These are phyloP conservation scores for Mortierella sp. DNA, from an alignment of 371 early-diverging fungal species.

Conservation along the genomic window DNA sequence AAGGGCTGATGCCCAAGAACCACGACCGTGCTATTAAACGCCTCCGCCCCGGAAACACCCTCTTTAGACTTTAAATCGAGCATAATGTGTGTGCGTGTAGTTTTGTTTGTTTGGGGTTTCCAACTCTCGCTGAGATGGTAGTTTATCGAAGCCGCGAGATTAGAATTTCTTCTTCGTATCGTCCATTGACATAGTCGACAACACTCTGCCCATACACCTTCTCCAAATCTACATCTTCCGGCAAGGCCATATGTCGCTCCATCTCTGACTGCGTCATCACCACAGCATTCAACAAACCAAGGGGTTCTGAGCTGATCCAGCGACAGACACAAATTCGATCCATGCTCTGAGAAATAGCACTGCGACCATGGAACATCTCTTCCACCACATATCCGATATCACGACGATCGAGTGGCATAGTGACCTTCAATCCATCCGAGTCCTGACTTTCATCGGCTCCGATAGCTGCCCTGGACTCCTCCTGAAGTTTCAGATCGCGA, in stretches of 20 bases:
- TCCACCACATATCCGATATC: slow-evolving; percentile 41
- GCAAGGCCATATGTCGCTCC: slow-evolving; percentile 30
- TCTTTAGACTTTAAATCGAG: no score
- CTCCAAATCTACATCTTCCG: slow-evolving; percentile 24
- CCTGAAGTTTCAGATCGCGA: slow-evolving; percentile 22
- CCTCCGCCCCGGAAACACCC: no score
- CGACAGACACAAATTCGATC: slow-evolving; percentile 29
- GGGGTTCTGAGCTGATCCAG: slow-evolving; percentile 27
- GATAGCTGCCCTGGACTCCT: slow-evolving; percentile 3
- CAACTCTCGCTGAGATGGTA: no score
- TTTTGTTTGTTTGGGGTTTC: no score
- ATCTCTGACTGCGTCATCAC: slow-evolving; percentile 38
- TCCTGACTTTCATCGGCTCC: slow-evolving; percentile 5
- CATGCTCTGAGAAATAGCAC: slow-evolving; percentile 31
- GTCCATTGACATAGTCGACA: slow-evolving; percentile 18
- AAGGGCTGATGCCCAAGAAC: no score
- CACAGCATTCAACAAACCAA: slow-evolving; percentile 24
- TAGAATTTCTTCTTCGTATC: slow-evolving; percentile 27
- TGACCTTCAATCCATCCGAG: slow-evolving; percentile 16
- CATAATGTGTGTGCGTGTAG: no score
- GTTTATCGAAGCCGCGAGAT: slow-evolving; percentile 18
- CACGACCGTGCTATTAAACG: no score
- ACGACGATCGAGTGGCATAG: slow-evolving; percentile 23
- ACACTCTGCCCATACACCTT: slow-evolving; percentile 28
- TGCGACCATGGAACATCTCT: slow-evolving; percentile 38